Conservation (phyloP, 768 basidiomycete genomes). For the Suillus subaureus region DNA sequence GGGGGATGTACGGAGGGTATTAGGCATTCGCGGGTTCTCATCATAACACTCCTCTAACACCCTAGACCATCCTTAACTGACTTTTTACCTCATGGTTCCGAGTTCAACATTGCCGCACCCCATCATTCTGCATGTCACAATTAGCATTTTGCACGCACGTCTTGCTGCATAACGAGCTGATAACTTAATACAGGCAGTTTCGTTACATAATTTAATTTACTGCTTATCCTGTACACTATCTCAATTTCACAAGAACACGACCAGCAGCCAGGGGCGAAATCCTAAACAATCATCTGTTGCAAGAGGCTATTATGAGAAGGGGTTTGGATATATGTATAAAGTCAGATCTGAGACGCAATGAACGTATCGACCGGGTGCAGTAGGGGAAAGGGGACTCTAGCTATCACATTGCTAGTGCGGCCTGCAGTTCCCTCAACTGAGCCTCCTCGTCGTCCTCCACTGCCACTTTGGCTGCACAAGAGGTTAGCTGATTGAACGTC, state of each 20-base stretch:
- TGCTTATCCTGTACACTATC: conserved; percentile 40
- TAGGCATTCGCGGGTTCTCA: conserved; percentile 69
- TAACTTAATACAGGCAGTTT: conserved; percentile 30
- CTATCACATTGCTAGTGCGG: conserved; percentile 77
- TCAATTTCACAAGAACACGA: conserved; percentile 23
- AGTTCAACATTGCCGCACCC: conserved; percentile 7
- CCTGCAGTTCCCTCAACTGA: conserved; percentile 87
- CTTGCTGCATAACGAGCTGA: conserved; percentile 26
- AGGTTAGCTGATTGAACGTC: conserved; percentile 6
- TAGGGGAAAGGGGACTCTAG: conserved; percentile 14
- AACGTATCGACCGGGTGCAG: conserved; percentile 12
- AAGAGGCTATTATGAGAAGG: conserved; percentile 28
- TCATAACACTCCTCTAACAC: conserved; percentile 27
- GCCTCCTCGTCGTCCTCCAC: conserved; percentile 92
- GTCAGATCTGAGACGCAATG: conserved; percentile 28
- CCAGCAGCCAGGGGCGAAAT: conserved; percentile 24
- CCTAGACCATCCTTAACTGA: conserved; percentile 14
- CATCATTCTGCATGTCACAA: conserved; percentile 13
- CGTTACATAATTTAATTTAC: conserved; percentile 39
- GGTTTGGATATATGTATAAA: conserved; percentile 37
- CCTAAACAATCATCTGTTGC: conserved; percentile 16
- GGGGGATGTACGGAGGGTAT: conserved; percentile 88
- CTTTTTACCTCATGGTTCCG: conserved; percentile 22
- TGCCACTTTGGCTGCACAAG: conserved; percentile 36
- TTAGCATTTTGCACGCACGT: conserved; percentile 29